Evolutionary conservation across 2,329 filamentous ascomycete genomes (phyloP).

Genomic region (Knoxdaviesia proteae): DNA sequence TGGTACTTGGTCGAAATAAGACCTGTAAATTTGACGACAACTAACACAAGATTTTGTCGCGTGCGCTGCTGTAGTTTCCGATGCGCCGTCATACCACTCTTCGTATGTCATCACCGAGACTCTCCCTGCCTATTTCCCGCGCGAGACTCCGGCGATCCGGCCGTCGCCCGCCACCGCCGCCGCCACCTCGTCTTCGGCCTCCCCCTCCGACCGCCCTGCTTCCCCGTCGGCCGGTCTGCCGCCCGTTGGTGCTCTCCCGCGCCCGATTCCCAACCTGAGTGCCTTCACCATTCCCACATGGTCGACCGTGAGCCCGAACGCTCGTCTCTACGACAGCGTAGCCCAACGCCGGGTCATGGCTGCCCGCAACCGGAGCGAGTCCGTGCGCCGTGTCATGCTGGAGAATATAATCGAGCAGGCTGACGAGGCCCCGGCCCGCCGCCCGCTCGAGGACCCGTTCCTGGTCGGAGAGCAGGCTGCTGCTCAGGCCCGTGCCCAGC

Average conservation of each 20-base stretch:
- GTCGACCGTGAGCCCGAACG: conserved; percentile 32
- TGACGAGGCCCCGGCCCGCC: conserved; percentile 7
- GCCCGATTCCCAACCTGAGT: conserved; percentile 21
- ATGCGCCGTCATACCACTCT: conserved; percentile 43
- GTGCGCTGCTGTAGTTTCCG: conserved; percentile 26
- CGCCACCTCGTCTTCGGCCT: conserved; percentile 4
- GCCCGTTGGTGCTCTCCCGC: conserved; percentile 21
- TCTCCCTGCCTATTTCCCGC: conserved; percentile 30
- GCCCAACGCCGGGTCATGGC: conserved; percentile 37
- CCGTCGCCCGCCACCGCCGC: conserved; percentile 5
- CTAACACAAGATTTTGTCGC: no score
- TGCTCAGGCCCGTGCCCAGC: conserved; percentile 29
- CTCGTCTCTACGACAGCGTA: conserved; percentile 41
- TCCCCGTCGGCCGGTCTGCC: conserved; percentile 20
- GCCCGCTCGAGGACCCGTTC: conserved; percentile 44
- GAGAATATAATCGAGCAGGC: not conserved
- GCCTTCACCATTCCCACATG: conserved; percentile 38
- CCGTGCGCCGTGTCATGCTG: no score
- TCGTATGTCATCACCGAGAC: conserved; percentile 16
- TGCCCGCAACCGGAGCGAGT: conserved; percentile 13
- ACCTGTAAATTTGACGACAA: no score
- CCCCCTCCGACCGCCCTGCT: conserved; percentile 3
- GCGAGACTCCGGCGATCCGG: conserved; percentile 7
- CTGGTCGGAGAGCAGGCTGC: conserved; percentile 48
- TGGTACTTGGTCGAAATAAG: no score